These are phyloP conservation scores for Phalaenopsis equestris DNA, from an alignment of 106 monocot species.

Conservation along the genomic window DNA sequence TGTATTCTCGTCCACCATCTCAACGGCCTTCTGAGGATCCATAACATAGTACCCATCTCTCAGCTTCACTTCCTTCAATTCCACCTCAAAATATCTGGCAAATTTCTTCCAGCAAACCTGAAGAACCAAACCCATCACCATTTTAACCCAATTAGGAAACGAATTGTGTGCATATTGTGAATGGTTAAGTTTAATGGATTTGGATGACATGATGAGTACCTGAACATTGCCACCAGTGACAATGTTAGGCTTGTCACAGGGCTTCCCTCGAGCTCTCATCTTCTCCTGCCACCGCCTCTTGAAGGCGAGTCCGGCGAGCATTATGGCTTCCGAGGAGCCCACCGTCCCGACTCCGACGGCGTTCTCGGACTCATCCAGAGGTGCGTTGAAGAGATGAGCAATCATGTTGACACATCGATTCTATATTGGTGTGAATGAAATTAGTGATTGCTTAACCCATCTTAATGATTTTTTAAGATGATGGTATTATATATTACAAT, in stretches of 20 bases:
- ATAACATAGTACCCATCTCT: conserved; percentile 60
- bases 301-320: conserved; percentile 69
- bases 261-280: conserved; percentile 34
- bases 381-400: conserved; percentile 62
- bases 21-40: conserved; percentile 62
- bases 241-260: conserved; percentile 65
- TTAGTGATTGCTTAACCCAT: too few relatives aligned
- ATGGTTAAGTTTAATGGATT: too few relatives aligned
- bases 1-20: conserved; percentile 65
- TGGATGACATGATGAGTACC: conserved; percentile 8
- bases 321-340: conserved; percentile 63
- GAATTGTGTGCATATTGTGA: too few relatives aligned
- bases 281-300: conserved; percentile 66
- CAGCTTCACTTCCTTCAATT: conserved; percentile 58
- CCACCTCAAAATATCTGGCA: conserved; percentile 63
- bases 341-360: conserved; percentile 61
- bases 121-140: too few relatives aligned
- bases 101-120: conserved; percentile 74
- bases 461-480: too few relatives aligned
- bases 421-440: conserved; percentile 7
- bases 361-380: conserved; percentile 36
- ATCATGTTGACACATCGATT: conserved; percentile 76
- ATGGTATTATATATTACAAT: too few relatives aligned
- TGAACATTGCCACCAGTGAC: conserved; percentile 73
- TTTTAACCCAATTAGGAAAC: too few relatives aligned